Percentiles rank a stretch among this genome's conserved stretches.
Conservation (phyloP, 176 grass and related monocot species). For the Avena eriantha region DNA sequence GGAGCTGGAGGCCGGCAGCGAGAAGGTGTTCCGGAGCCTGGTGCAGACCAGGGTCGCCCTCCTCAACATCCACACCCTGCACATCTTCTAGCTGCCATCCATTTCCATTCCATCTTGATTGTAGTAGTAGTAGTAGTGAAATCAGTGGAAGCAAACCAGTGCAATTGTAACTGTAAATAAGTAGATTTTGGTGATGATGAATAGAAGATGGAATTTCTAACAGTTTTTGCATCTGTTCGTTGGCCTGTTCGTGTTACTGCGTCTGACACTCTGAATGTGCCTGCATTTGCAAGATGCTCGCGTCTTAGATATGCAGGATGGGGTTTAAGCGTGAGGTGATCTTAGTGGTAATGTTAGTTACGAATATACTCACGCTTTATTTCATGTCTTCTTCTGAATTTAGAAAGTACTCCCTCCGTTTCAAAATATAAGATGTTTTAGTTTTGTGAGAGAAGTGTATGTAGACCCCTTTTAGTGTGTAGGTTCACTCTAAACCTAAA, state of each 20-base stretch:
- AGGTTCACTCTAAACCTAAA: too few species aligned
- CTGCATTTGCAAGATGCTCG: not conserved
- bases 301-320: not conserved
- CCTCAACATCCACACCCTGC: conserved; percentile 68
- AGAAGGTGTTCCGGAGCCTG: conserved; percentile 71
- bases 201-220: not conserved
- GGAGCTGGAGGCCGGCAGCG: conserved; percentile 61
- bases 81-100: conserved; percentile 52
- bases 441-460: too few species aligned
- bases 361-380: too few species aligned
- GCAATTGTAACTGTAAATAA: conserved; percentile 15
- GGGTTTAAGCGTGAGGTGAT: not conserved
- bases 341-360: too few species aligned
- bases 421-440: too few species aligned
- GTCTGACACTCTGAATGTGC: not conserved
- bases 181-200: not conserved
- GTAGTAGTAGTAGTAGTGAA: not conserved
- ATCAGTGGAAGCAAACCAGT: not conserved
- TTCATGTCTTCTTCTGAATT: not conserved
- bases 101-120: not conserved
- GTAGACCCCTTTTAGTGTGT: too few species aligned
- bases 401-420: too few species aligned
- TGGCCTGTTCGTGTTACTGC: not conserved
- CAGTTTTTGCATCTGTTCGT: not conserved
- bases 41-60: conserved; percentile 72